Evolutionary conservation across 2,329 filamentous ascomycete species (phyloP), one percentile per base, ranked within the genome.

Genomic region (Calonectria pteridis): DNA sequence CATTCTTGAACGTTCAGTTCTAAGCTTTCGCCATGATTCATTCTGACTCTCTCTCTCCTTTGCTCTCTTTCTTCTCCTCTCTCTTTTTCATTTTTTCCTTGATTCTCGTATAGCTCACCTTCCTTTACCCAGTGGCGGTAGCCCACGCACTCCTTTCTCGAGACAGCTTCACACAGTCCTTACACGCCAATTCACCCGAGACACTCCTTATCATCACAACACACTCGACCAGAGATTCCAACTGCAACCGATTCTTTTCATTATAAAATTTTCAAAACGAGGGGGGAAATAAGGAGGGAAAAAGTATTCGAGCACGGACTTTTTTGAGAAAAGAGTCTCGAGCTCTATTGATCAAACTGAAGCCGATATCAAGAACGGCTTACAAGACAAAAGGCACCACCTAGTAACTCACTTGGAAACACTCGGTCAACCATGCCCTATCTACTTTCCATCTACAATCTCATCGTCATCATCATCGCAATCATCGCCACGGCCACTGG

Each of bases 401-500:
- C 23, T 40, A 29, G n/a, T 62, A n/a, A 31, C 40, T 16, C 51
- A n/a, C 2, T 6, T 23, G 31, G 33, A 62, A 16, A 37, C 14
- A 67, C 33, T 20, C 28, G 43, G 18, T 7, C 29, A 20, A 69
- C 10, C 6, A 79, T 79, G 76, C n/a, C 63, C 50, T 31, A 69
- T 20, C 67, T 69, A 63, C 69, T 62, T 18, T 20, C 67, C 10
- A 37, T 78, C n/a, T n/a, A 33, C 31, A 43, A 49, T 31, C 26
- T 77, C 40, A 23, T 72, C 16, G 59, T 81, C 26, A 49, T 81
- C 43, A 35, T 81, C 26, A 49, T 82, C 33, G 67, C 76, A 9
- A 72, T 76, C 14, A 65, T 81, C 40, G 77, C 79, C n/a, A 77
- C 79, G 6, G 84, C 81, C 59, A 74, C 78, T 26, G 73, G 84